Base-by-base conservation (phyloP, 164 flowering plant species). In the Macadamia integrifolia region DNA sequence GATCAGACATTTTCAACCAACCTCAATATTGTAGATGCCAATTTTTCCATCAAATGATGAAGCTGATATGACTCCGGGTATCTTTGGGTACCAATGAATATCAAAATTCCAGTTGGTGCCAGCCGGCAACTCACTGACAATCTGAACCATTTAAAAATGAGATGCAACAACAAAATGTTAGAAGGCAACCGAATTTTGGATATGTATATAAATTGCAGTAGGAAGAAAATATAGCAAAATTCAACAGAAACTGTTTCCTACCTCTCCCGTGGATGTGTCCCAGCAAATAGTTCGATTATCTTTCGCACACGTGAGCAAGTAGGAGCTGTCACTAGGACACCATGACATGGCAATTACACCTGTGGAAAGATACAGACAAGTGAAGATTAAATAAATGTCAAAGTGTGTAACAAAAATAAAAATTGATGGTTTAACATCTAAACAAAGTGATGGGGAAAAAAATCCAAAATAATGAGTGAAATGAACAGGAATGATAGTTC, bases 271-370 rank as follows among this genome's bases (percentile, higher is more conserved):
- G 69, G 67, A 61, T 14, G 91, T 87, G 75, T 92, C 98, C 99
- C 98, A 95, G 78, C 99, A 95, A 62, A 95, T 83, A 11, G 99
- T 92, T 46, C 99, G 87, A 72, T 88, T 89, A 77, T 95, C 99
- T 75, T 91, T 95, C 28, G 90, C 94, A 84, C 98, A 92, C 13
- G 99, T 91, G 64, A 95, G 83, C 79, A 95, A 75, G 78, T 85
- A 95, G n/a, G 96, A 84, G 77, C 89, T 89, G 67, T 92, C 97
- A 74, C 18, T 79, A 7, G 97, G 96, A 74, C 99, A 95, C 99
- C 99, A 95, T 64, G 97, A 80, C 99, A 95, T 92, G 53, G 93
- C 94, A 80, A 91, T 88, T 15, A 95, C 97, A 84, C 99, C 99
- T 95, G 83, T 55, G 57, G 56, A 13, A 65, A 49, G 28, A 58